Base-by-base conservation (phyloP, 2,329 filamentous ascomycete species). In the Fusarium tuaranense region DNA sequence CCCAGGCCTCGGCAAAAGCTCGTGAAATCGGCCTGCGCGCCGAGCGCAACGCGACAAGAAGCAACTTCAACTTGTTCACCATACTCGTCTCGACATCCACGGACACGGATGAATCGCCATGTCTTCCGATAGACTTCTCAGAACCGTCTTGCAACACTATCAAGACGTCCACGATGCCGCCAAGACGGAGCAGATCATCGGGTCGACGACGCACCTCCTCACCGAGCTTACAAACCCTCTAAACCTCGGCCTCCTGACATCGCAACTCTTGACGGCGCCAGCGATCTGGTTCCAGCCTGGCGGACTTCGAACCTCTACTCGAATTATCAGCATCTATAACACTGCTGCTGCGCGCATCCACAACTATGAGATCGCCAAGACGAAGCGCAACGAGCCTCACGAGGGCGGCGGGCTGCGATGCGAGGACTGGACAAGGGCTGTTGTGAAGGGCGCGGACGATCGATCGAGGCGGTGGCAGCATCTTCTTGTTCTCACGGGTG, bases 381-480 rank as follows among this genome's bases (percentile, higher is more conserved):
- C 72, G 44, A 84, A 80, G 76, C 80, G 64, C 69, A 63, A 71
- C 22, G 71, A 79, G 38, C 76, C 79, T 58, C 77, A 77, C 16
- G 80, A 83, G n/a, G 85, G 86, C 13, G 84, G 86, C 62, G 86
- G 84, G 5, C 71, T 90, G 10, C 71, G 80, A 30, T 85, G 86
- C 73, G 88, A 90, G 60, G 85, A 84, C 25, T 92, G 90, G 90
- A 84, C 88, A 10, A 85, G 86, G 22, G 88, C 88, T 1, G 86
- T 92, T 5, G 86, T 88, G 51, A 88, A 87, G 76, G 90, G 90
- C 39, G 86, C 88, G 12, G 89, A 92, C 64, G 88, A 87, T 36
- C 86, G 87, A 53, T 90, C 90, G 18, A 88, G 87, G 30, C 87
- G 94, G 79, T 98, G 95, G 95, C 92, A 95, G 81, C 95, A 98